Base-by-base conservation (phyloP, 768 basidiomycete genomes). In the Vararia minispora region DNA sequence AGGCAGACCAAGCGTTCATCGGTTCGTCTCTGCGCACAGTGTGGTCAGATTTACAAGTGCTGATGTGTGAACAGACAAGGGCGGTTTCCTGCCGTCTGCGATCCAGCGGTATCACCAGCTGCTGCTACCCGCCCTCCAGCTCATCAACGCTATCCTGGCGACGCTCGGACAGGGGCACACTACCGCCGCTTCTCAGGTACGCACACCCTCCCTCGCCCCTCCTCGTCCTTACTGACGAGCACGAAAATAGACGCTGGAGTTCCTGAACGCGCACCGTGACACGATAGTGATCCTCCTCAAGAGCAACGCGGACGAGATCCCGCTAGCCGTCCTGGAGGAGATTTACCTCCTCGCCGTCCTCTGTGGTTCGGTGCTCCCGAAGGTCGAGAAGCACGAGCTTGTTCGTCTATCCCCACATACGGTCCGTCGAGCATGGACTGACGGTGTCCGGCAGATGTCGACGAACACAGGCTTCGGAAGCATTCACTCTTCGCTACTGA, bases 61-160 rank as follows among this genome's bases (percentile, higher is more conserved):
- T 29, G 45, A 13, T 18, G 3, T 11, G 30, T 17, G 5, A 25
- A 10, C 48, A 91, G 89, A 90, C 48, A 72, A 75, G 28, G 81
- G 88, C 48, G 73, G 76, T n/a, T 91, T 92, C 67, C 65, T 92
- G 9, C 89, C 89, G 4, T 81, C 84, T 0, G 85, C 85, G 1
- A 72, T 89, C 14, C 79, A 86, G 39, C 76, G 94, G 25, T 91
- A 95, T 54, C 90, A 95, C 50, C 91, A 95, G 51, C 58, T 95
- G 1, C 70, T 95, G 49, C 74, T 90, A 61, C 91, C 89, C 0
- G 79, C 82, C 4, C 55, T 97, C 28, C 90, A 95, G 55, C 68
- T 95, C 14, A 69, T 86, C 10, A 71, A 78, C 39, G 79, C 76
- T 6, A 72, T 88, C 39, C 60, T 94, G 22, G 75, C 87, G 3